A percentile compares a stretch with the other conserved stretches of the same genome.
These are phyloP conservation scores for Globisporangium parvum DNA, from an alignment of 352 stramenopile species.

Conservation along the genomic window DNA sequence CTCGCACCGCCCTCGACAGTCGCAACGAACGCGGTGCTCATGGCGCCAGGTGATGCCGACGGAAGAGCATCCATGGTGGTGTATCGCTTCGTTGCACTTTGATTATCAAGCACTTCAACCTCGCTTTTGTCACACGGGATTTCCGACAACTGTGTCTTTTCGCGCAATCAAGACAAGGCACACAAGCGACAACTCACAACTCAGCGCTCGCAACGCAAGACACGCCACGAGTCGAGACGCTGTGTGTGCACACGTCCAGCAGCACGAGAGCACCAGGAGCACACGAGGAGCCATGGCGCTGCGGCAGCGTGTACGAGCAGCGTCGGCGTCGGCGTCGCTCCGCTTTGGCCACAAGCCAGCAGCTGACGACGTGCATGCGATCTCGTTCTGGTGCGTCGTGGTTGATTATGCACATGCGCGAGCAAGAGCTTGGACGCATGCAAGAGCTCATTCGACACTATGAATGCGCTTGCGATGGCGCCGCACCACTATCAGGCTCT, in stretches of 20 bases:
- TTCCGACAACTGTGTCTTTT: no score
- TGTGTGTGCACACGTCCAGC: no score
- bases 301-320: slow-evolving; percentile 36
- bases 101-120: no score
- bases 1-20: no score
- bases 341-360: slow-evolving; percentile 44
- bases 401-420: neutral
- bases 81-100: no score
- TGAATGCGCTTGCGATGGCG: neutral
- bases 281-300: slow-evolving; percentile 20
- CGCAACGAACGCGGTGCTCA: neutral
- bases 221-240: no score
- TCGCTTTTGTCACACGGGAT: no score
- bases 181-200: no score
- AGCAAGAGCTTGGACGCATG: neutral
- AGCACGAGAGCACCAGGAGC: neutral
- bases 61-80: no score
- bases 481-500: slow-evolving; percentile 44
- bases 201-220: no score
- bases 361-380: slow-evolving; percentile 28
- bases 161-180: no score
- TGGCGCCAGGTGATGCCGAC: neutral
- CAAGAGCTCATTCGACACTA: neutral
- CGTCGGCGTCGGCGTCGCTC: slow-evolving; percentile 39
- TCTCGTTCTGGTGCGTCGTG: slow-evolving; percentile 56